These are phyloP conservation scores for Colletotrichum eremochloae DNA, from an alignment of 2,329 filamentous ascomycete species.

Conservation along the genomic window DNA sequence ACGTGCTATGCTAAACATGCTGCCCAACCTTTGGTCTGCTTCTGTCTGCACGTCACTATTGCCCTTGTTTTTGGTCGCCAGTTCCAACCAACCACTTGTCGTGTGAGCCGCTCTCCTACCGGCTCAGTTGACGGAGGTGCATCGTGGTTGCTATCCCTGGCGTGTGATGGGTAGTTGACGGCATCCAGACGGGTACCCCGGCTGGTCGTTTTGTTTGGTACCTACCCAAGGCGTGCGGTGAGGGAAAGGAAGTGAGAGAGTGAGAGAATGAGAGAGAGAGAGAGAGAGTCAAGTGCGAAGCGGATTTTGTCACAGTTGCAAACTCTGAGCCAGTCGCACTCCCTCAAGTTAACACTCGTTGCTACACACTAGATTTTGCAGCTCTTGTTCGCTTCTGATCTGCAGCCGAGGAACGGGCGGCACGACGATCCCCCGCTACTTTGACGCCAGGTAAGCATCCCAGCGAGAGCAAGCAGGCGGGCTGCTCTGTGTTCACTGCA, in stretches of 20 bases:
- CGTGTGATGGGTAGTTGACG: constrained; percentile 17
- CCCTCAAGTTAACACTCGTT: constrained; percentile 7
- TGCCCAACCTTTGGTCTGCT: background rate
- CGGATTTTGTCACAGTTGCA: constrained; percentile 29
- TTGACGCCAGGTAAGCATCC: constrained; percentile 23
- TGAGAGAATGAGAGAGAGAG: background rate
- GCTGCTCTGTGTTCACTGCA: constrained; percentile 33
- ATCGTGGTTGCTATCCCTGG: constrained; percentile 27
- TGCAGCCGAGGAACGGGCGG: constrained; percentile 20
- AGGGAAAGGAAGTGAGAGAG: too few relatives aligned
- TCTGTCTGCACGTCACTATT: constrained; percentile 24
- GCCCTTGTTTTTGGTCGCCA: constrained; percentile 30
- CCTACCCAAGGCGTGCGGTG: background rate
- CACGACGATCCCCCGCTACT: constrained; percentile 7
- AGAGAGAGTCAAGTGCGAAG: constrained; percentile 13
- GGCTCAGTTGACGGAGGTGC: constrained; percentile 15
- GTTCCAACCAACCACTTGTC: constrained; percentile 24
- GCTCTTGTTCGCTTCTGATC: constrained; percentile 14
- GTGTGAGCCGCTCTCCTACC: constrained; percentile 32
- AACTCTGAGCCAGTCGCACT: constrained; percentile 29
- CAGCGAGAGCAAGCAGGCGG: constrained; percentile 24
- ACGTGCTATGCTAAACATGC: constrained; percentile 22
- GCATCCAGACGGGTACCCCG: constrained; percentile 15
- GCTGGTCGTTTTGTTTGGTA: constrained; percentile 31
- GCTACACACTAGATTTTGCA: constrained; percentile 4